phyloP scores from a whole-genome alignment of 2,329 filamentous ascomycete genomes.

The Teratosphaeria gauchensis region DNA sequence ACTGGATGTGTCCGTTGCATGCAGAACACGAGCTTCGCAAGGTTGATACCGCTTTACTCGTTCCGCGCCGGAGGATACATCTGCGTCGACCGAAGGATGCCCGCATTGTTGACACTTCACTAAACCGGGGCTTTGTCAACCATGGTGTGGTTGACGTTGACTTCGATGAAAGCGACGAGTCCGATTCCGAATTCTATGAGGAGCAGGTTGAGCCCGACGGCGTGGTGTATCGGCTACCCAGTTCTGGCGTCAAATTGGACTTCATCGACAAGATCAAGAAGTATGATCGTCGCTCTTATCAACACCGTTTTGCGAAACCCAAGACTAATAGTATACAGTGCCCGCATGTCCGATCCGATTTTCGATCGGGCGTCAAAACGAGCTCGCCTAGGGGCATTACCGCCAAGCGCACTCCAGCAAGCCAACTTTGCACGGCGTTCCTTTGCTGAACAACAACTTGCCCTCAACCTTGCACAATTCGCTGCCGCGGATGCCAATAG shows the following conservation, averaged over 20 bases:
- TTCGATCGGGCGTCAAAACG: conserved; percentile 7
- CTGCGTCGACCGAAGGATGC: conserved; percentile 43
- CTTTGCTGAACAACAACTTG: conserved; percentile 57
- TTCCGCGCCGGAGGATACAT: conserved; percentile 28
- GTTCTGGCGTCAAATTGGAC: conserved; percentile 39
- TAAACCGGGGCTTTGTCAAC: conserved; percentile 52
- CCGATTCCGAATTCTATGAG: conserved; percentile 38
- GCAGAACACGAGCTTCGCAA: conserved; percentile 62
- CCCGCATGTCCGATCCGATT: conserved; percentile 14
- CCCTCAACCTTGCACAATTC: conserved; percentile 53
- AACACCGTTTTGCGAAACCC: background rate
- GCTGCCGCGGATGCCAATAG: conserved; percentile 35
- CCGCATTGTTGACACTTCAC: conserved; percentile 36
- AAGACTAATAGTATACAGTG: conserved; percentile 6
- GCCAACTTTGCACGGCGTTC: conserved; percentile 35
- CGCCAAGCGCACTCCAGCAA: conserved; percentile 16
- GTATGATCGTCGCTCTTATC: conserved; percentile 17
- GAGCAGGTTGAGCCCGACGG: conserved; percentile 26
- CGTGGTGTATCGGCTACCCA: conserved; percentile 35
- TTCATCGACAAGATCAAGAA: conserved; percentile 55
- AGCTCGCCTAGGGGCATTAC: background rate
- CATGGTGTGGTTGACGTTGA: conserved; percentile 39
- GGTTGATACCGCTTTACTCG: conserved; percentile 35
- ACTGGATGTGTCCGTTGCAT: conserved; percentile 86
- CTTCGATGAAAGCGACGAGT: conserved; percentile 33